phyloP scores from a whole-genome alignment of 1,284 basidiomycete species.

The Tremellales sp. region DNA sequence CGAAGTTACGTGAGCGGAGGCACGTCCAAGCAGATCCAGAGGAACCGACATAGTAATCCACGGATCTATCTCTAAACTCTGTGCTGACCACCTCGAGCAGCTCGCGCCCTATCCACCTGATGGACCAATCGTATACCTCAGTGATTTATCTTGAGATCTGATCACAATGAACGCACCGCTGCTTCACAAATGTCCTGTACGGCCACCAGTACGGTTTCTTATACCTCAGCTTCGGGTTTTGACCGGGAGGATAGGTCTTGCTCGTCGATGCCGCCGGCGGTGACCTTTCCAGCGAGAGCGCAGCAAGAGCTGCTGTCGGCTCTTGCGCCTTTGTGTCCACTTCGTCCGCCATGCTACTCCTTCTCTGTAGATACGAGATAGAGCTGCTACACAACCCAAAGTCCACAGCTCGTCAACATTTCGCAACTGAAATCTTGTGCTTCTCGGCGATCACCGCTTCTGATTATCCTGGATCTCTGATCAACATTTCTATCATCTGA shows the following conservation, averaged over 20 bases:
- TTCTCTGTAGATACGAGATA: too few relatives aligned
- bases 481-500: too few relatives aligned
- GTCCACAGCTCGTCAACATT: too few relatives aligned
- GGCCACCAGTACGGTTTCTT: constrained; percentile 52
- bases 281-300: too few relatives aligned
- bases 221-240: constrained; percentile 48
- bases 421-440: too few relatives aligned
- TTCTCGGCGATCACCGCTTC: too few relatives aligned
- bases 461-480: too few relatives aligned
- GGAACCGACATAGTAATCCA: constrained; percentile 82
- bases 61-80: constrained; percentile 82
- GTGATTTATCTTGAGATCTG: not conserved
- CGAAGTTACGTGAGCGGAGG: not conserved
- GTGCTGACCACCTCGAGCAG: constrained; percentile 75
- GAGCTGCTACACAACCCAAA: too few relatives aligned
- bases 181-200: constrained; percentile 85
- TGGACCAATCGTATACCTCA: not conserved
- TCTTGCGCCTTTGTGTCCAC: too few relatives aligned
- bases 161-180: constrained; percentile 64
- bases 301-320: too few relatives aligned
- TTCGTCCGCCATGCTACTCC: too few relatives aligned
- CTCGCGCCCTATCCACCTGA: constrained; percentile 45
- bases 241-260: constrained; percentile 16
- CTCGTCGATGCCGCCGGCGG: not conserved
- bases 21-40: too few relatives aligned